Evolutionary conservation across 495 filamentous ascomycete species (phyloP), one percentile per base, ranked within the genome.

Genomic region (Daldinia loculata): DNA sequence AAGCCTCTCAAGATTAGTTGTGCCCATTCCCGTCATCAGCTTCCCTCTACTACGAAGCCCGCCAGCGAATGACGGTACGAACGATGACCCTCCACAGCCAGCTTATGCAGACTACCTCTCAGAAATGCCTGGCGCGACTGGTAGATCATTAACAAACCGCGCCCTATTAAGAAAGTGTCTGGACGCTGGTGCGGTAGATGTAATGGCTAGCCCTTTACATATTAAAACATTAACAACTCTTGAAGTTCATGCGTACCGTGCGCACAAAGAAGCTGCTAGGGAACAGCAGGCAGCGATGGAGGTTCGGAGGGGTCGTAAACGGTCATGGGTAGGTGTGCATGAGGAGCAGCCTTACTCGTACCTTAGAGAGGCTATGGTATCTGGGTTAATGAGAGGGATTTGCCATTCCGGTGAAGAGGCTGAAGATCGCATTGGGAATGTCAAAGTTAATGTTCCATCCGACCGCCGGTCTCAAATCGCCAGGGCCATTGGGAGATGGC

Each of bases 241-340:
- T 30, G 88, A 91, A 62, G 85, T 94, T 14, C 93, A 95, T 78
- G 93, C 91, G 32, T 96, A 95, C 80, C 88, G 92, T 58, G 88
- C 88, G 12, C 90, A 90, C 67, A 92, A 89, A 75, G 86, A 92
- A 62, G 87, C 90, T 22, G 84, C 86, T 27, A 87, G 85, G 74
- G 89, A 92, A 57, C 88, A 92, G 75, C 86, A 89, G 27, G 84
- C 87, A 4, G 86, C 92, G 56, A 69, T 92, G 14, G 88, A 90
- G 24, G 79, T 85, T 57, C 92, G 88, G 71, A 87, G 89, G 67
- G 85, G 86, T 22, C 86, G 94, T 58, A 96, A 95, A 78, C 88
- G 92, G 56, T 97, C 94, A 2, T 97, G 93, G 94, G 93, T 98
- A 43, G 93, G 93, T 29, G 86, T 95, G n/a, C 86, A 91, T 70